phyloP scores from a whole-genome alignment of 1,284 basidiomycete genomes.

The Porogramme epimiltina region DNA sequence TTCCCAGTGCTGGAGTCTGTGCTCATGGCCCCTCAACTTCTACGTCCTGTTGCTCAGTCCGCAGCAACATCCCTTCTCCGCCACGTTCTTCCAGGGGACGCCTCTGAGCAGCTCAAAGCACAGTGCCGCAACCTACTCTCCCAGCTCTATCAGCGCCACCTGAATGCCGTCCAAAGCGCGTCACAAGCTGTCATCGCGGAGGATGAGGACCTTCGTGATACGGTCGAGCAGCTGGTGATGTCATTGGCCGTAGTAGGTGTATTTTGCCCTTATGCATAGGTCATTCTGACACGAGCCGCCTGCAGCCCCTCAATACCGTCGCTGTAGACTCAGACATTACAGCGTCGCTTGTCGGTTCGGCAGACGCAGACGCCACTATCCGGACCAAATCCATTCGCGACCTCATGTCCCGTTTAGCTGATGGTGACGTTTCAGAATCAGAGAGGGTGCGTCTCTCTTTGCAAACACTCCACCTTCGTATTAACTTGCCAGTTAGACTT shows the following conservation, averaged over 20 bases:
- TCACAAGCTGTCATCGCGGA: constrained; percentile 42
- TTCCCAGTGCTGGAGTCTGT: constrained; percentile 45
- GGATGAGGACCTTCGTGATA: constrained; percentile 39
- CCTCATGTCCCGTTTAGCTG: constrained; percentile 43
- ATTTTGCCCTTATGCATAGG: neutral
- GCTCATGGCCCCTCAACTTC: constrained; percentile 41
- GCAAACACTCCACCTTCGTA: neutral
- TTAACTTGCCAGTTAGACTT: constrained; percentile 5
- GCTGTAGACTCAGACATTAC: constrained; percentile 2
- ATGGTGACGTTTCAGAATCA: constrained; percentile 28
- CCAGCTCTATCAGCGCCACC: constrained; percentile 41
- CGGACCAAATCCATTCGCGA: constrained; percentile 55
- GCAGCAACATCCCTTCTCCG: constrained; percentile 49
- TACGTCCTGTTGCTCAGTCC: constrained; percentile 43
- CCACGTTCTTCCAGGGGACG: constrained; percentile 5
- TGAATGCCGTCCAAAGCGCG: constrained; percentile 44
- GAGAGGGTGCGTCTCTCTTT: constrained; percentile 44
- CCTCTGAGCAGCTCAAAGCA: neutral
- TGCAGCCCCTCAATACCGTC: neutral
- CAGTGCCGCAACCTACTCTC: constrained; percentile 12
- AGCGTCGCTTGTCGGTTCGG: constrained; percentile 57
- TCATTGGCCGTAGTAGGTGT: constrained; percentile 55
- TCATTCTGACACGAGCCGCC: too few relatives aligned
- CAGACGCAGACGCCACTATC: constrained; percentile 50
- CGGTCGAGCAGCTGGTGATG: constrained; percentile 51